Base-by-base conservation (phyloP, 2,329 filamentous ascomycete species). In the Colletotrichum coccodes region DNA sequence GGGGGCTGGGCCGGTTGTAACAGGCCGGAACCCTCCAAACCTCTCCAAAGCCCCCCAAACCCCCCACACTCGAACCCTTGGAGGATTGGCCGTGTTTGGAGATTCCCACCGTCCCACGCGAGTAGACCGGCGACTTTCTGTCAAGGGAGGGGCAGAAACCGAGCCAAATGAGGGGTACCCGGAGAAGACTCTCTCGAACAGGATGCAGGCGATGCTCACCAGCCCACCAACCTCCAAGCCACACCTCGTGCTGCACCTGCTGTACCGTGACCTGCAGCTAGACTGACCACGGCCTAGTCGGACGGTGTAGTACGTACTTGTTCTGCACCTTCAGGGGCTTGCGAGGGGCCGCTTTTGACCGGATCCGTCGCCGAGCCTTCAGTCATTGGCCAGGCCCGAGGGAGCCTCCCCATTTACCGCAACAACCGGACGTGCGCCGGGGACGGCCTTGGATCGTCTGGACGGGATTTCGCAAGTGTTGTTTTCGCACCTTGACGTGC, bases 241-340 rank as follows among this genome's bases (percentile, higher is more conserved):
- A 50, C 57, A 50, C 30, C 47, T 36, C 38, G 40, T 61, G 30
- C 62, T 44, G 57, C 21, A 59, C 64, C 68, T 68, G 68, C 68
- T 68, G 68, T 68, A 68, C 56, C 59, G 60, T 60, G 60, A 60
- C 60, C 47, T 64, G 68, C 64, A 64, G 64, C 68, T 70, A 70
- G 44, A 50, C 64, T 68, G 28, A 54, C 26, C 44, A 34, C 7
- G 54, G 58, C n/a, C 54, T 69, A 66, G 62, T 23, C 28, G 46
- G 36, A 42, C 62, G 18, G 36, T 54, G 66, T 28, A 32, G 26
- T 54, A 2, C 40, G n/a, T 42, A 49, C 42, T 52, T 53, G 21
- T 32, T 30, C 62, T 69, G 66, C 61, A 69, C 54, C 47, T 58
- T 44, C 61, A 68, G 65, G 65, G 64, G 60, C 44, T 46, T 18